Evolutionary conservation across 83 land plant species (phyloP).

Genomic region (Isoetes engelmannii): DNA sequence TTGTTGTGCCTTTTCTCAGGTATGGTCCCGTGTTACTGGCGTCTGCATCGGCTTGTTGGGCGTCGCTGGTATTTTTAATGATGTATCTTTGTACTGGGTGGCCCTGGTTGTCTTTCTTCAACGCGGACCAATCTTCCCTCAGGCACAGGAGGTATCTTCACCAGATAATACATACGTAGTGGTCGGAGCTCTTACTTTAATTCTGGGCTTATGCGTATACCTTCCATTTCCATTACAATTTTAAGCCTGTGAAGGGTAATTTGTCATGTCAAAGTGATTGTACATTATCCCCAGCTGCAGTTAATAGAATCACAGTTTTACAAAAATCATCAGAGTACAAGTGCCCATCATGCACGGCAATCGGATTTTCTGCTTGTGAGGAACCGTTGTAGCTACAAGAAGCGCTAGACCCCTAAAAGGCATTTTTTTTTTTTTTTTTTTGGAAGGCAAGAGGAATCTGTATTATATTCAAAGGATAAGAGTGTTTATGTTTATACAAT

Average conservation of each 20-base stretch:
- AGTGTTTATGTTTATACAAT: too few relatives aligned
- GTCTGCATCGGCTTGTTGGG: constrained; percentile 73
- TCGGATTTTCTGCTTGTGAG: too few relatives aligned
- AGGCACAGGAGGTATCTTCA: constrained; percentile 69
- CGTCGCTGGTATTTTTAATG: constrained; percentile 64
- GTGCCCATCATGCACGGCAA: too few relatives aligned
- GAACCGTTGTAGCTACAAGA: too few relatives aligned
- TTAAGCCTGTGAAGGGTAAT: background rate
- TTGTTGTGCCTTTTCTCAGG: constrained; percentile 33
- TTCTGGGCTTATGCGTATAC: constrained; percentile 65
- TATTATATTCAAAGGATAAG: too few relatives aligned
- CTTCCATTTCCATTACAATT: constrained; percentile 80
- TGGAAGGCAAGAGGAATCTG: too few relatives aligned
- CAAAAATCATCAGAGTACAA: too few relatives aligned
- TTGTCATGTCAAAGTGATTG: too few relatives aligned
- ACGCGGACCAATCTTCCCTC: constrained; percentile 84
- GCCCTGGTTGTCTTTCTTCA: constrained; percentile 71
- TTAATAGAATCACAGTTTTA: too few relatives aligned
- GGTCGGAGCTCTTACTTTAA: constrained; percentile 57
- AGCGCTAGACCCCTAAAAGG: too few relatives aligned
- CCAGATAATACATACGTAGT: constrained; percentile 51
- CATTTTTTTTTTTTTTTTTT: too few relatives aligned
- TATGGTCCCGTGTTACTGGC: constrained; percentile 56
- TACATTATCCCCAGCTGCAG: too few relatives aligned
- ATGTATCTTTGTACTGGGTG: constrained; percentile 90